These are phyloP conservation scores for Penicillium alfredii DNA, from an alignment of 495 filamentous ascomycete genomes.

Conservation along the genomic window DNA sequence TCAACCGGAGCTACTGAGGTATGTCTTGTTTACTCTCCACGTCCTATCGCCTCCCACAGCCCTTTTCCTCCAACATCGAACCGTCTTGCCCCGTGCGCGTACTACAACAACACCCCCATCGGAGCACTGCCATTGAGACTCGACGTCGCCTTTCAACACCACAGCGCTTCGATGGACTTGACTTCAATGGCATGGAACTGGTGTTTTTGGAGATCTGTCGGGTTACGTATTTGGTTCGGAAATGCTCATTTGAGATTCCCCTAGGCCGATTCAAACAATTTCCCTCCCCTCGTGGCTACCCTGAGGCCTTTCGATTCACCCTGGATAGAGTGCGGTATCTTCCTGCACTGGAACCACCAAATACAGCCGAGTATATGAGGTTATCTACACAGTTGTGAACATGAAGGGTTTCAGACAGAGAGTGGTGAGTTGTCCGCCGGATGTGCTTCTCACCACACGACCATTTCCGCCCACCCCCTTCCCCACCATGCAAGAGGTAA, in stretches of 20 bases:
- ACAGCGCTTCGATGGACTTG: neutral
- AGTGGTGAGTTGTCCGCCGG: constrained; percentile 66
- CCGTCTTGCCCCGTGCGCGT: constrained; percentile 24
- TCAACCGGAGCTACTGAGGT: constrained; percentile 13
- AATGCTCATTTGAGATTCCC: too few relatives aligned
- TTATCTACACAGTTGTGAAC: constrained; percentile 38
- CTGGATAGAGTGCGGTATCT: constrained; percentile 36
- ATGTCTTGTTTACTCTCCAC: constrained; percentile 4
- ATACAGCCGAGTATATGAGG: constrained; percentile 36
- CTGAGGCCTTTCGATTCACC: constrained; percentile 17
- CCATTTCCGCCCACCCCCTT: constrained; percentile 9
- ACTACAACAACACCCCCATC: constrained; percentile 17
- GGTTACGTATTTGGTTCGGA: too few relatives aligned
- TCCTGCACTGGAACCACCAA: constrained; percentile 37
- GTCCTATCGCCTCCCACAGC: constrained; percentile 4
- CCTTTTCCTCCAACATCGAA: constrained; percentile 11
- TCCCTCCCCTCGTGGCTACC: constrained; percentile 21
- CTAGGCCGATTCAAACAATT: constrained; percentile 34
- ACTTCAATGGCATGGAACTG: too few relatives aligned
- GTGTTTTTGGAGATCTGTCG: too few relatives aligned
- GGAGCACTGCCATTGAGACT: constrained; percentile 15
- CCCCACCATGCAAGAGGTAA: constrained; percentile 12
- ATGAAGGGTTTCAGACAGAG: constrained; percentile 98
- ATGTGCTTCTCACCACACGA: constrained; percentile 16
- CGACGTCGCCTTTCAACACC: neutral